phyloP scores from a whole-genome alignment of 805 yeast species.

The Yamadazyma takamatsuzukensis region DNA sequence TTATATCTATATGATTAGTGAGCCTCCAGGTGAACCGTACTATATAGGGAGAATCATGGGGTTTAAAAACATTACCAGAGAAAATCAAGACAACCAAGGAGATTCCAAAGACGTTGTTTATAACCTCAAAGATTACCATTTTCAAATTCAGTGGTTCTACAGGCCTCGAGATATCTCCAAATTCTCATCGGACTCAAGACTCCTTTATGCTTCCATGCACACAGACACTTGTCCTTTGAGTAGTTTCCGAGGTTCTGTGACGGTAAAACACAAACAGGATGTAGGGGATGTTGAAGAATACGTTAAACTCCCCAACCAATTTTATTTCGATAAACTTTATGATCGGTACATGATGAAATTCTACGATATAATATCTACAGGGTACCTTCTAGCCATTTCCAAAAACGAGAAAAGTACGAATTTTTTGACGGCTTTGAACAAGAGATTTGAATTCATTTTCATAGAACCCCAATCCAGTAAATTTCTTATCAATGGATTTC shows the following conservation, averaged over 20 bases:
- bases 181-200: slow-evolving; percentile 63
- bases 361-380: slow-evolving; percentile 72
- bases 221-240: slow-evolving; percentile 75
- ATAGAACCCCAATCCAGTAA: slow-evolving; percentile 66
- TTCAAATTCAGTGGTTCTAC: slow-evolving; percentile 87
- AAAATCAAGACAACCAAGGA: slow-evolving; percentile 3
- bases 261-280: slow-evolving; percentile 66
- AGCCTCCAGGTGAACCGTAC: slow-evolving; percentile 94
- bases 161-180: slow-evolving; percentile 82
- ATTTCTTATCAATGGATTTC: slow-evolving; percentile 59
- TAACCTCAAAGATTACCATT: slow-evolving; percentile 40
- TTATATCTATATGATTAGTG: slow-evolving; percentile 77
- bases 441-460: slow-evolving; percentile 70
- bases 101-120: slow-evolving; percentile 9
- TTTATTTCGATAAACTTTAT: slow-evolving; percentile 81
- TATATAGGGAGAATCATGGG: slow-evolving; percentile 83
- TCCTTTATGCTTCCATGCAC: slow-evolving; percentile 81
- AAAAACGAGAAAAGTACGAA: slow-evolving; percentile 48
- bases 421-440: slow-evolving; percentile 58
- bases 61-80: slow-evolving; percentile 40
- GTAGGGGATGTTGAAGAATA: slow-evolving; percentile 56
- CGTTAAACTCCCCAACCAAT: slow-evolving; percentile 58
- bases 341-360: slow-evolving; percentile 82
- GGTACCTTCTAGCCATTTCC: slow-evolving; percentile 36
- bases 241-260: slow-evolving; percentile 71